phyloP scores from a whole-genome alignment of 306 rosid genomes.

The Vicia sativa region DNA sequence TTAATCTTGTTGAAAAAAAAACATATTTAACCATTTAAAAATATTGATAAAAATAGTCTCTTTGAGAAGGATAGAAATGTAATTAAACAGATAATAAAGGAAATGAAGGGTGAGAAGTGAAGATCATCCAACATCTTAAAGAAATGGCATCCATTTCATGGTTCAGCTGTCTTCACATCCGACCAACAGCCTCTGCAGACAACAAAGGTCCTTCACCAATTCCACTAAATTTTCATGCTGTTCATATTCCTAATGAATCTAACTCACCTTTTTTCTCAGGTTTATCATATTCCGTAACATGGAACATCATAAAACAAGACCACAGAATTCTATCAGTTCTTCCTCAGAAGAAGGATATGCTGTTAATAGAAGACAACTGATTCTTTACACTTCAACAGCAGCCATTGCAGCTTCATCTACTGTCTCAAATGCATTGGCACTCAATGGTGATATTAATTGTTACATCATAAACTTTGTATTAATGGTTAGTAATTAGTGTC shows the following conservation, averaged over 20 bases:
- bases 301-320: conserved; percentile 16
- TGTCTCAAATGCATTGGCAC: conserved; percentile 48
- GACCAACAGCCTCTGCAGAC: conserved; percentile 38
- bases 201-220: conserved; percentile 22
- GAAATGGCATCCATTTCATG: conserved; percentile 59
- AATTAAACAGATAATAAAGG: conserved; percentile 13
- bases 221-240: neutral
- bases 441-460: conserved; percentile 33
- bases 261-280: conserved; percentile 32
- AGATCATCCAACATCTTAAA: conserved; percentile 45
- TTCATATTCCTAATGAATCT: conserved; percentile 21
- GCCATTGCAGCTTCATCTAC: conserved; percentile 46
- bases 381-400: conserved; percentile 46
- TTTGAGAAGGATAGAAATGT: conserved; percentile 1
- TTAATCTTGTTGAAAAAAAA: no score
- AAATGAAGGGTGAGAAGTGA: conserved; percentile 22
- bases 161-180: conserved; percentile 27
- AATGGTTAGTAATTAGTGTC: neutral
- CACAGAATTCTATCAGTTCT: conserved; percentile 35
- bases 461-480: neutral
- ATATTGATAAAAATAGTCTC: neutral
- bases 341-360: conserved; percentile 20
- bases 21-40: neutral
- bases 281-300: conserved; percentile 29
- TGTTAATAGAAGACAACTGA: conserved; percentile 59